A percentile compares a stretch with the other conserved stretches of the same genome.
Conservation (phyloP, 305 asterid species). For the Fraxinus baroniana region DNA sequence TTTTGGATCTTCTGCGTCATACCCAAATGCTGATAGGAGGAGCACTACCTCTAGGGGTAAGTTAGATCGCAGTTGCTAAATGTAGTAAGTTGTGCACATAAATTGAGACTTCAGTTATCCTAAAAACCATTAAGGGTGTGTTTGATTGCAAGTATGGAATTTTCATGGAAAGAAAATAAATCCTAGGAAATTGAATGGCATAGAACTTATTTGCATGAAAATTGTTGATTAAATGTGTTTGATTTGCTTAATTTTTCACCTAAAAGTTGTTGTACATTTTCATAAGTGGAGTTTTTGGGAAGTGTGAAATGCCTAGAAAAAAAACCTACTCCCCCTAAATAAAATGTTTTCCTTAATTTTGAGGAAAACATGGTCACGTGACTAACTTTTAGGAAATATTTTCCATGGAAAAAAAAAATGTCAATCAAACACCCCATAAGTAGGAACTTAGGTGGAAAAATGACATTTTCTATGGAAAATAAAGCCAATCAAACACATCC, state of each 20-base stretch:
- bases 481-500: background rate
- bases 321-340: background rate
- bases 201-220: background rate
- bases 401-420: background rate
- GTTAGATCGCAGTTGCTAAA: slow-evolving; percentile 12
- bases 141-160: background rate
- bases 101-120: background rate
- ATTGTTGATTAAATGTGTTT: background rate
- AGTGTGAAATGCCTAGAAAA: background rate
- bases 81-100: slow-evolving; percentile 1
- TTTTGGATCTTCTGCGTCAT: slow-evolving; percentile 64
- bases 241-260: background rate
- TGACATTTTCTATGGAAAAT: background rate
- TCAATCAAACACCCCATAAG: background rate
- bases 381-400: background rate
- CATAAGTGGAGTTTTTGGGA: background rate
- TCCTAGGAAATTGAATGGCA: background rate
- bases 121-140: background rate
- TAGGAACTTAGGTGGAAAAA: background rate
- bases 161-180: background rate
- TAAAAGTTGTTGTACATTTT: background rate
- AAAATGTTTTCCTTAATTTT: background rate
- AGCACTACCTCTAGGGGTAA: slow-evolving; percentile 85
- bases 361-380: background rate
- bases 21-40: slow-evolving; percentile 72